These are phyloP conservation scores for Fusarium sp. DNA, from an alignment of 2,329 filamentous ascomycete species.

Conservation along the genomic window DNA sequence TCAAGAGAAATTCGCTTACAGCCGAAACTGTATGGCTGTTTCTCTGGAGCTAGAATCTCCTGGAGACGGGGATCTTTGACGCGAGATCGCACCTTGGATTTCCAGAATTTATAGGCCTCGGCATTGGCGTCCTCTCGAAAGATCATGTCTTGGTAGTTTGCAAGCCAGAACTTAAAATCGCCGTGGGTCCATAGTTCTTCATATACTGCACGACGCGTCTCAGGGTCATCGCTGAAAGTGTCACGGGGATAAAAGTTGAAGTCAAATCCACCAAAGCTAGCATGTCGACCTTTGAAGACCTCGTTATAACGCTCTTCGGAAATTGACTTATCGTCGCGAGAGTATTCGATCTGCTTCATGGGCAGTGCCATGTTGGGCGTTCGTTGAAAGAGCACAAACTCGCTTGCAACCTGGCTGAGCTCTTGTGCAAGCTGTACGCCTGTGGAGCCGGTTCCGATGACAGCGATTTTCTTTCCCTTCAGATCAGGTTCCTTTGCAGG, in stretches of 20 bases:
- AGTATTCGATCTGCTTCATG: not conserved
- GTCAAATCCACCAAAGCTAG: not conserved
- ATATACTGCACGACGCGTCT: not conserved
- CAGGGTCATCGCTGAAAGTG: not conserved
- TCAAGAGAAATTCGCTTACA: conserved; percentile 18
- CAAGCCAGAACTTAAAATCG: conserved; percentile 58
- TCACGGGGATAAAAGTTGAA: not conserved
- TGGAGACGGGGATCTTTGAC: conserved; percentile 36
- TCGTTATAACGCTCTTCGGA: rapidly evolving
- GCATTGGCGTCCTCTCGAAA: conserved; percentile 54
- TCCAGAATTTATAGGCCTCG: conserved; percentile 60
- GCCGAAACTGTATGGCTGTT: conserved; percentile 3
- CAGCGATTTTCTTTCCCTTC: not conserved
- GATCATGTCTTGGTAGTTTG: conserved; percentile 57
- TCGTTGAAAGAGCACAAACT: not conserved
- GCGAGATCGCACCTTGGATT: conserved; percentile 53
- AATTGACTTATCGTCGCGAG: rapidly evolving
- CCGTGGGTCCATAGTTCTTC: conserved; percentile 53
- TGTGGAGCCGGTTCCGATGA: not conserved
- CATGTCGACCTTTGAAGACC: not conserved
- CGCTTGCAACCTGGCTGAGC: not conserved
- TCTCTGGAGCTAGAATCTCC: not conserved
- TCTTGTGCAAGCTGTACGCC: not conserved
- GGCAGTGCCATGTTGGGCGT: not conserved
- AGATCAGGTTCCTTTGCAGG: not conserved